These are phyloP conservation scores for Lagenidium sp. DNA, from an alignment of 352 stramenopile species.

Conservation along the genomic window DNA sequence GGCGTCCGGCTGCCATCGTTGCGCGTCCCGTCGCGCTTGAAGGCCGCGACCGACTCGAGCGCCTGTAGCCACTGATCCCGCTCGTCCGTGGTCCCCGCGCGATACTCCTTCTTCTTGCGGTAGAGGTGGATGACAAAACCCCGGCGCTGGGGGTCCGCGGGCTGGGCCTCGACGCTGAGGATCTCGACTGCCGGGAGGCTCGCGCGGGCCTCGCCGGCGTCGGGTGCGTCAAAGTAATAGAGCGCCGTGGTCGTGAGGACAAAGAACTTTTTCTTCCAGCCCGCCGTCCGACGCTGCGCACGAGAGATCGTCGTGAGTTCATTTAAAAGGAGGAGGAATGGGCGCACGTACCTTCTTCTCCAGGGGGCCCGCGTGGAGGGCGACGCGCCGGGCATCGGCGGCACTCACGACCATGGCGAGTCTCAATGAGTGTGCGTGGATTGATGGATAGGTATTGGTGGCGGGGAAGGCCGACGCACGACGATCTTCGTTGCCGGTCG, in stretches of 20 bases:
- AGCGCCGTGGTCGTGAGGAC: constrained; percentile 54
- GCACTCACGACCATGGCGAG: constrained; percentile 82
- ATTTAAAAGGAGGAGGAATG: neutral
- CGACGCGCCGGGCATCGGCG: constrained; percentile 36
- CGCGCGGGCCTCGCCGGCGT: constrained; percentile 26
- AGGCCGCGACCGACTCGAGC: constrained; percentile 46
- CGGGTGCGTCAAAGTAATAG: constrained; percentile 60
- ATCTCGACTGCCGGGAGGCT: constrained; percentile 61
- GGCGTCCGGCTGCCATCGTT: constrained; percentile 7
- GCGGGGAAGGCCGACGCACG: too few species aligned
- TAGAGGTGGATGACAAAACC: constrained; percentile 53
- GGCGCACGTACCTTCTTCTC: constrained; percentile 42
- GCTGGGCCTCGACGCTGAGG: constrained; percentile 32
- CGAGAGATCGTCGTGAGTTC: neutral
- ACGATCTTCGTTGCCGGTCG: too few species aligned
- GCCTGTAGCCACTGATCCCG: constrained; percentile 60
- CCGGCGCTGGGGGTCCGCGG: constrained; percentile 27
- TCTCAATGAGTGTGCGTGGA: too few species aligned
- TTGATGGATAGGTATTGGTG: too few species aligned
- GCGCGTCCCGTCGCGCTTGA: constrained; percentile 25
- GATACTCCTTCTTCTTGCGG: constrained; percentile 75
- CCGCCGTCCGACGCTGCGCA: constrained; percentile 42
- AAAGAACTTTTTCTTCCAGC: constrained; percentile 79
- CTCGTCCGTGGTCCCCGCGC: constrained; percentile 43
- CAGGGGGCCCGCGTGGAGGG: constrained; percentile 46